Evolutionary conservation across 106 monocot species (phyloP), one percentile per base, ranked within the genome.

Genomic region (Dendrobium chrysotoxum): DNA sequence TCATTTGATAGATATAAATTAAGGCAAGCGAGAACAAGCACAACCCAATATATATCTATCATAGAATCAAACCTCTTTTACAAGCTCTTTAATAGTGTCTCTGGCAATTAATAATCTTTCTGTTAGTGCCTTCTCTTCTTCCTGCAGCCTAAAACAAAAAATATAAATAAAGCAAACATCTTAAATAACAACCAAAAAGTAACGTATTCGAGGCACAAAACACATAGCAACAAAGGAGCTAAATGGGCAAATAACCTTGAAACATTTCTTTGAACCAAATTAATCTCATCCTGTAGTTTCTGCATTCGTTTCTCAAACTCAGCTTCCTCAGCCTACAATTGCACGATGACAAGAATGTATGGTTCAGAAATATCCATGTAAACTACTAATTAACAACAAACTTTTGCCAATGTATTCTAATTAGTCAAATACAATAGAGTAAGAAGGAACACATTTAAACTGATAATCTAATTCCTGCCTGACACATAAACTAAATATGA

Each of bases 281-380:
- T 86, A 80, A 99, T 76, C 47, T 95, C 90, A 81, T 85, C 78
- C 72, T 88, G 82, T 4, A 91, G 65, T 41, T 83, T 84, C 76
- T 86, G 80, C 31, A 89, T 82, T 75, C 80, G 79, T 18, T 86
- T 86, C 39, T 86, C 88, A 74, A 87, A 70, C 70, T 82, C 87
- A 71, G 64, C 82, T 76, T 84, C 95, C 81, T 91, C 91, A 72
- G 84, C 95, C 99, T 99, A 77, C 75, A 88, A 38, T 82, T 79
- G 28, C 79, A 67, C 13, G 80, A 40, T 7, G 47, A 65, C 54
- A 75, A 12, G 39, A 15, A 67, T 67, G 10, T 8, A 4, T 23
- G 61, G 7, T 61, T 61, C 61, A 61, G 11, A 61, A 61, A 23
- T n/a, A 23, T 61, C 21, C 5, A 61, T 23, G 61, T 61, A 61